phyloP scores from a whole-genome alignment of 1,139 yeast genomes.

The Kazachstania sp. region DNA sequence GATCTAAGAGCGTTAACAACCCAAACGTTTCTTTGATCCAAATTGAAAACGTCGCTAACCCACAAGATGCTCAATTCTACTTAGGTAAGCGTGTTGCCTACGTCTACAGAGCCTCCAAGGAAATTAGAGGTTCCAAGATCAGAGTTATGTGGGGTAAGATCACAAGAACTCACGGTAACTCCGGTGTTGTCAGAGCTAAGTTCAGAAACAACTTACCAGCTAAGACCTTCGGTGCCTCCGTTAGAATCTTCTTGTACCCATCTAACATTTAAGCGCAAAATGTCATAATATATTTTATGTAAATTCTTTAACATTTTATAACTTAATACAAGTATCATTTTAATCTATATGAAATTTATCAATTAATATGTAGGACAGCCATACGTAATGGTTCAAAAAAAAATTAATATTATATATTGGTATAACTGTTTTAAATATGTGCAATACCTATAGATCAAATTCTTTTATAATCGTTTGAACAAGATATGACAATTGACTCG shows the following conservation, averaged over 20 bases:
- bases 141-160: conserved; percentile 99
- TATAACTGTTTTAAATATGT: too few relatives aligned
- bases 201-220: conserved; percentile 99
- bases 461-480: too few relatives aligned
- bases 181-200: conserved; percentile 97
- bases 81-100: conserved; percentile 98
- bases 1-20: conserved; percentile 97
- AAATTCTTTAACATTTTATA: conserved; percentile 5
- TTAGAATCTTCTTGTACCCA: conserved; percentile 99
- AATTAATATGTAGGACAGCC: neutral
- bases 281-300: conserved; percentile 6
- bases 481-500: too few relatives aligned
- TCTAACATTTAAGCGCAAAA: conserved; percentile 77
- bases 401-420: too few relatives aligned
- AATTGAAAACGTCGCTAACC: conserved; percentile 87
- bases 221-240: conserved; percentile 99
- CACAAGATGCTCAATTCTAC: conserved; percentile 97
- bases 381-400: neutral
- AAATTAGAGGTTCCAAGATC: conserved; percentile 96
- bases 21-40: conserved; percentile 95
- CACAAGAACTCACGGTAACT: conserved; percentile 98
- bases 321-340: conserved; percentile 3
- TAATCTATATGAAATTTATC: neutral
- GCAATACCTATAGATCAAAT: too few relatives aligned
- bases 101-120: conserved; percentile 98